A percentile compares a stretch with the other conserved stretches of the same genome.
Evolutionary conservation across 2,329 filamentous ascomycete genomes (phyloP).

Genomic region (Fusarium caatingaense): DNA sequence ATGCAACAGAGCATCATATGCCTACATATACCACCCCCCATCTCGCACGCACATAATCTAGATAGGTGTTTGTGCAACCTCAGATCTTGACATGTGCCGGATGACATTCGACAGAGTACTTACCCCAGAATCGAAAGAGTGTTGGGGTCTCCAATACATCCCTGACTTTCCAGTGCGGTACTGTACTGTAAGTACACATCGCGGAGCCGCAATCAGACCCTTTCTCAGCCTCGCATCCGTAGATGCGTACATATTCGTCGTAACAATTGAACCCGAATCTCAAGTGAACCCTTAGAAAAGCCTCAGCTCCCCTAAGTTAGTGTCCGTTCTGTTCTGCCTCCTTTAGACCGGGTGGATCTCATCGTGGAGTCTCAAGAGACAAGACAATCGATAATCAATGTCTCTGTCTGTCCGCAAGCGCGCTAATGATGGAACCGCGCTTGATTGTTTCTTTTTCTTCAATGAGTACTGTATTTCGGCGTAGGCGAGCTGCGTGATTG

Average conservation of each 20-base stretch:
- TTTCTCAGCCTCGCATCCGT: constrained; percentile 7
- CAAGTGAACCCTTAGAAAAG: constrained; percentile 2
- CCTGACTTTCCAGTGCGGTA: background rate
- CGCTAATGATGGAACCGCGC: constrained; percentile 44
- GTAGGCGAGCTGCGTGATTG: constrained; percentile 30
- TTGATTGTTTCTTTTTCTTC: constrained; percentile 25
- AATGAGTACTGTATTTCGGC: constrained; percentile 8
- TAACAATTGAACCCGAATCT: constrained; percentile 4
- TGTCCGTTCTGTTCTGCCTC: constrained; percentile 29
- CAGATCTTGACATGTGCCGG: constrained; percentile 29
- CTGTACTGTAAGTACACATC: background rate
- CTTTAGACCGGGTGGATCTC: constrained; percentile 46
- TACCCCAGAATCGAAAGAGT: constrained; percentile 21
- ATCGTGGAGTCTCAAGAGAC: constrained; percentile 37
- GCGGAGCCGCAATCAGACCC: constrained; percentile 36
- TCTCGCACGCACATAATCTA: constrained; percentile 9
- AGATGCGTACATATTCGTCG: constrained; percentile 9
- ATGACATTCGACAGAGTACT: background rate
- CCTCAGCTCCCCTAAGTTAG: constrained; percentile 15
- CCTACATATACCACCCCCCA: background rate
- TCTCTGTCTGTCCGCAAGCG: constrained; percentile 28
- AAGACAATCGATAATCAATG: background rate
- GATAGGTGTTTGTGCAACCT: background rate
- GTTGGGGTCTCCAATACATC: constrained; percentile 1
- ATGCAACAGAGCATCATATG: background rate